phyloP scores from a whole-genome alignment of 2,329 filamentous ascomycete genomes.

The Trichophyton mentagrophytes region DNA sequence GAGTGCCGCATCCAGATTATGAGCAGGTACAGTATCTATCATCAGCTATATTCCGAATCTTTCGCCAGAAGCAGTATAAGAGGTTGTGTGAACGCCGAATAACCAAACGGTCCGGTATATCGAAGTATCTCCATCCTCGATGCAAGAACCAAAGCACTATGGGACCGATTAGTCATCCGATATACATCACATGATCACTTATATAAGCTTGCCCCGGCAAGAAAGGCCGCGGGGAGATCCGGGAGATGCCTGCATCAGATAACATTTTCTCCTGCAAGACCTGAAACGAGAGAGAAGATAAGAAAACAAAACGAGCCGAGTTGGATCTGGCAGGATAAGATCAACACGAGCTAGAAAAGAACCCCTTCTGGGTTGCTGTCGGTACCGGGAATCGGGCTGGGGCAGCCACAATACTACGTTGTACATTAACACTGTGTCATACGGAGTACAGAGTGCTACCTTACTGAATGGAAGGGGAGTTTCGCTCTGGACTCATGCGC shows the following conservation, averaged over 20 bases:
- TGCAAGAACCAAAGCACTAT: too few species aligned
- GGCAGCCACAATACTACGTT: conserved; percentile 13
- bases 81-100: neutral
- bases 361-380: conserved; percentile 5
- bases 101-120: too few species aligned
- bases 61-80: neutral
- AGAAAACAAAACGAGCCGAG: too few species aligned
- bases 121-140: too few species aligned
- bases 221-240: too few species aligned
- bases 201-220: too few species aligned
- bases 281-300: too few species aligned
- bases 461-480: neutral
- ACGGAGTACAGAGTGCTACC: conserved; percentile 15
- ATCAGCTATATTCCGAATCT: neutral
- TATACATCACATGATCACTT: too few species aligned
- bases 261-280: too few species aligned
- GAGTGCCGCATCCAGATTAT: neutral
- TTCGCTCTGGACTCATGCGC: neutral
- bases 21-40: neutral
- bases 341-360: neutral
- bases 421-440: conserved; percentile 12
- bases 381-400: conserved; percentile 14
- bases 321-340: too few species aligned
- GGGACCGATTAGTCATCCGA: too few species aligned
- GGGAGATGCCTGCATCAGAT: too few species aligned